Percentiles rank a stretch among this genome's conserved stretches.
Evolutionary conservation across 1,139 yeast genomes (phyloP).

Genomic region (Magnusiomyces tetraspermus): DNA sequence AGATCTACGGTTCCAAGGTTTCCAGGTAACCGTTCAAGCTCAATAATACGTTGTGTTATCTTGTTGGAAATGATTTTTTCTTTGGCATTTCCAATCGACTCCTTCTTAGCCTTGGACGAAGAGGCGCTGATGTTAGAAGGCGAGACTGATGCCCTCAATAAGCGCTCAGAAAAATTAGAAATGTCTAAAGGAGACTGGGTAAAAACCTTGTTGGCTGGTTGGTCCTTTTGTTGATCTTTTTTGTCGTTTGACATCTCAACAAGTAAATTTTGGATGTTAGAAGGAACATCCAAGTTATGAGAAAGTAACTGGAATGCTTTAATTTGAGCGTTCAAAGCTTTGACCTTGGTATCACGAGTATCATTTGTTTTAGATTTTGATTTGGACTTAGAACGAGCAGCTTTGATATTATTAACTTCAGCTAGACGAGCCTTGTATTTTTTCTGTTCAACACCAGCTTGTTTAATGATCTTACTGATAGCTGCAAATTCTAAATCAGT

Average conservation of each 20-base stretch:
- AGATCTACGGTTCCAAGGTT: conserved; percentile 58
- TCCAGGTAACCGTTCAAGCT: conserved; percentile 68
- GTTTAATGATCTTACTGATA: conserved; percentile 27
- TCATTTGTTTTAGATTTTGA: conserved; percentile 4
- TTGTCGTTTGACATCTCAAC: conserved; percentile 24
- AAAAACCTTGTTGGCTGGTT: conserved; percentile 1
- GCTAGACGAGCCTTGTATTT: conserved; percentile 30
- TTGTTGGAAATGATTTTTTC: conserved; percentile 33
- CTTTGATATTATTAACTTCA: conserved; percentile 20
- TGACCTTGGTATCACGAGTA: conserved; percentile 35
- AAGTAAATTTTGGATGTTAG: conserved; percentile 31
- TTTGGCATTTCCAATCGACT: conserved; percentile 24
- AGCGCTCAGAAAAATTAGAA: conserved; percentile 27
- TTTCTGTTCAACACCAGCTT: conserved; percentile 32
- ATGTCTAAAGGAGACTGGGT: conserved; percentile 20
- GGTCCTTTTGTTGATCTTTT: conserved; percentile 14
- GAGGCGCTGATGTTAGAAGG: conserved; percentile 9
- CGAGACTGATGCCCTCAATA: conserved; percentile 30
- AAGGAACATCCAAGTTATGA: conserved; percentile 69
- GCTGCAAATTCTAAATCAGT: conserved; percentile 32
- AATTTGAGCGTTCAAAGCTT: conserved; percentile 55
- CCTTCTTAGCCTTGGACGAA: conserved; percentile 6
- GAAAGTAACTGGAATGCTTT: conserved; percentile 68
- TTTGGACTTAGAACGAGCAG: background rate
- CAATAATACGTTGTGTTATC: conserved; percentile 61